These are phyloP conservation scores for Umbellularia californica DNA, from an alignment of 164 flowering plant species.

Conservation along the genomic window DNA sequence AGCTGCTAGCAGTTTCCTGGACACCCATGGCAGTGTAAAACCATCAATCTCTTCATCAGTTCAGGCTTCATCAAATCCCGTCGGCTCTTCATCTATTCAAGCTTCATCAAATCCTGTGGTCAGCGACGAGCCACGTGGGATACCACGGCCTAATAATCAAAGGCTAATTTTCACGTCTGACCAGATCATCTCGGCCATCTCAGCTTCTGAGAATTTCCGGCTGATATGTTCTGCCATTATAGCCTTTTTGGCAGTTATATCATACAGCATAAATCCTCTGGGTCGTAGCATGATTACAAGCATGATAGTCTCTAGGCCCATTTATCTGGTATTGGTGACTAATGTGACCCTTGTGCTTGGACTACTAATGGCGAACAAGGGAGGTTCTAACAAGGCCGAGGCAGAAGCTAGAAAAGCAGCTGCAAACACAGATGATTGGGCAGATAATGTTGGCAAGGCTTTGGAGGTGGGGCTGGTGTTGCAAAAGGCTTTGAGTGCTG, in stretches of 20 bases:
- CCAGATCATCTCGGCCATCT: constrained; percentile 41
- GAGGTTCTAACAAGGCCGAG: constrained; percentile 3
- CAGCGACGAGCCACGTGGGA: constrained; percentile 10
- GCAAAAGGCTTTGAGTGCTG: constrained; percentile 42
- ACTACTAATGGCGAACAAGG: constrained; percentile 26
- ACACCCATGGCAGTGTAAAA: constrained; percentile 7
- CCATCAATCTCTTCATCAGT: constrained; percentile 2
- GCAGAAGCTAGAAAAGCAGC: constrained; percentile 14
- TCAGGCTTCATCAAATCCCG: neutral
- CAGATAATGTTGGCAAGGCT: constrained; percentile 39
- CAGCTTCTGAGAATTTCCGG: constrained; percentile 45
- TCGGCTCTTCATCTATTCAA: constrained; percentile 16
- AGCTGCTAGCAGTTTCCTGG: constrained; percentile 9
- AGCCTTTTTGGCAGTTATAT: constrained; percentile 52
- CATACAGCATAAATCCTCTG: constrained; percentile 25
- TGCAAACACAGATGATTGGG: constrained; percentile 27
- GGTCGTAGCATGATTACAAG: constrained; percentile 29
- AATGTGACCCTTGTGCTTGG: constrained; percentile 47
- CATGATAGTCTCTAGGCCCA: constrained; percentile 43
- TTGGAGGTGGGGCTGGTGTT: constrained; percentile 49
- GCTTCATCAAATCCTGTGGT: constrained; percentile 17
- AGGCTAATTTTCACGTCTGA: constrained; percentile 23
- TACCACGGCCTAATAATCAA: constrained; percentile 3
- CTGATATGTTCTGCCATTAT: constrained; percentile 34
- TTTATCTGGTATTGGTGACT: constrained; percentile 51